Evolutionary conservation across 2,329 filamentous ascomycete genomes (phyloP).

Genomic region (Colletotrichum endophyticum): DNA sequence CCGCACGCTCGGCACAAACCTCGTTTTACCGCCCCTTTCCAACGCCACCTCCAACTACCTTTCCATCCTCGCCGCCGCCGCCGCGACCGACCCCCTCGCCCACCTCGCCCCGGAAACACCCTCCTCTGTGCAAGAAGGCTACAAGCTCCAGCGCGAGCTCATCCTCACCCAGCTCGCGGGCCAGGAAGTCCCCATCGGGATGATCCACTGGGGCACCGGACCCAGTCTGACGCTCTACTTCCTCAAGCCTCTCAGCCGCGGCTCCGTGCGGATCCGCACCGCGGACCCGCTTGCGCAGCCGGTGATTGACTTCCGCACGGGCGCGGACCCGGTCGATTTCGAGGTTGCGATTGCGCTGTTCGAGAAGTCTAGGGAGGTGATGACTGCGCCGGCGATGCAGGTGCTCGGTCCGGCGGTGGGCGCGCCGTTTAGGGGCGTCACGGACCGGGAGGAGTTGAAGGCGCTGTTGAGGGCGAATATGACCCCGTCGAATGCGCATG

Average conservation of each 20-base stretch:
- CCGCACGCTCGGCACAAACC: conserved; percentile 30
- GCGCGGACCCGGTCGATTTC: conserved; percentile 41
- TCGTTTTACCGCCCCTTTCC: conserved; percentile 36
- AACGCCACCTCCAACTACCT: conserved; percentile 32
- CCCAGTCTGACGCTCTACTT: conserved; percentile 35
- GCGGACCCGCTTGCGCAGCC: conserved; percentile 36
- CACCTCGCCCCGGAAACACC: conserved; percentile 35
- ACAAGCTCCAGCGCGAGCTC: conserved; percentile 36
- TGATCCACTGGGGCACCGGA: conserved; percentile 36
- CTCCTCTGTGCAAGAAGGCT: conserved; percentile 39
- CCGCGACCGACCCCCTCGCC: conserved; percentile 29
- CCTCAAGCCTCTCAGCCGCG: conserved; percentile 42
- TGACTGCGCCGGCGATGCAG: conserved; percentile 32
- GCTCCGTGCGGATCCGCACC: conserved; percentile 40
- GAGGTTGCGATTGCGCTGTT: conserved; percentile 36
- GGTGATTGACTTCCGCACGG: conserved; percentile 42
- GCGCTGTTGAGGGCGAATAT: conserved; percentile 15
- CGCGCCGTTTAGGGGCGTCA: conserved; percentile 27
- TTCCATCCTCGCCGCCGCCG: conserved; percentile 28
- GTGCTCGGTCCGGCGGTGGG: conserved; percentile 31
- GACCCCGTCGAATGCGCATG: not conserved
- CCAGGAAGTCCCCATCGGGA: conserved; percentile 26
- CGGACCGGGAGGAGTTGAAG: conserved; percentile 29
- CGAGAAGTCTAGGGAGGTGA: conserved; percentile 32
- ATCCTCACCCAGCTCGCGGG: conserved; percentile 32